Percentiles rank a stretch among this genome's conserved stretches.
Conservation (phyloP, 305 asterid species). For the Fraxinus platypoda region DNA sequence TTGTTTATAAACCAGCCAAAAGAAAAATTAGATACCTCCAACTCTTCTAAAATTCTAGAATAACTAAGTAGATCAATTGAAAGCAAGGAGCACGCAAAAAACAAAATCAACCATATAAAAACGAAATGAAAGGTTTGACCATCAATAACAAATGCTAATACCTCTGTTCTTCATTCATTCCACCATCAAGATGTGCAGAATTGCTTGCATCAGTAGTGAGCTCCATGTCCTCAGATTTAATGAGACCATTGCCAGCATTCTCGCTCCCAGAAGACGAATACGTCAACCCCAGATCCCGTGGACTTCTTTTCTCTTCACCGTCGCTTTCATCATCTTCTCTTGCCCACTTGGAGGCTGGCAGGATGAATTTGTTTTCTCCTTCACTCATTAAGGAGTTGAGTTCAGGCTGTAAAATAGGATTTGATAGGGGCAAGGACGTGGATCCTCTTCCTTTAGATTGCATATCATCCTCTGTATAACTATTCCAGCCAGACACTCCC, state of each 20-base stretch:
- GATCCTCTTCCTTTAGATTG: conserved; percentile 50
- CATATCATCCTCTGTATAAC: conserved; percentile 46
- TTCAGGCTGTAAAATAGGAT: conserved; percentile 36
- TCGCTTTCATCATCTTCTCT: conserved; percentile 85
- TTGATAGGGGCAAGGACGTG: conserved; percentile 31
- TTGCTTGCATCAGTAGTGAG: conserved; percentile 55
- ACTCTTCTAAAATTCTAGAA: not conserved
- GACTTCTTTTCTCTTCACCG: conserved; percentile 63
- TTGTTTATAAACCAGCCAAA: not conserved
- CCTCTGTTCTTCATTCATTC: conserved; percentile 87
- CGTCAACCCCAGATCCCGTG: conserved; percentile 72
- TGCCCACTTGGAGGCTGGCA: conserved; percentile 94
- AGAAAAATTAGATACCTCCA: not conserved
- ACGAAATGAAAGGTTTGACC: not conserved
- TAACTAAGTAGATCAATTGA: not conserved
- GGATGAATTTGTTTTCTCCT: conserved; percentile 53
- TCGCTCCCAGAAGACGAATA: conserved; percentile 97
- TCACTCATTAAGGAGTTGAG: conserved; percentile 42
- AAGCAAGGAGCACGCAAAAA: not conserved
- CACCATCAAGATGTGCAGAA: conserved; percentile 56
- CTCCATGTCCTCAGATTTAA: conserved; percentile 51
- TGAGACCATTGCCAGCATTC: conserved; percentile 53
- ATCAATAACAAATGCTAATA: conserved; percentile 20
- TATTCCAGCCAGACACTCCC: conserved; percentile 45
- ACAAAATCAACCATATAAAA: not conserved